Conservation (phyloP, 495 filamentous ascomycete species). For the Penicillium manginii region DNA sequence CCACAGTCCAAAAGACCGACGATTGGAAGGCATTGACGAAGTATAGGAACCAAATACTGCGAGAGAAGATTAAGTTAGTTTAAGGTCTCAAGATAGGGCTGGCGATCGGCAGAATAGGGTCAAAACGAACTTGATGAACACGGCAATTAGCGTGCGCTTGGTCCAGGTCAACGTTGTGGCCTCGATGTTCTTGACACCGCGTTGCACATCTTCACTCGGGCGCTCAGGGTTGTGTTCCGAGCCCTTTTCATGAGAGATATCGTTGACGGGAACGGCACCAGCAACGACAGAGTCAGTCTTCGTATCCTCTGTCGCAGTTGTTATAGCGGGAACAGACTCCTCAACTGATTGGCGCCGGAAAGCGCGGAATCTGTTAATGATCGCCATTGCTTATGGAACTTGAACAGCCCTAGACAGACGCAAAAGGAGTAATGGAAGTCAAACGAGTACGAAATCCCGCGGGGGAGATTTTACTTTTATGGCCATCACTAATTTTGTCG, state of each 20-base stretch:
- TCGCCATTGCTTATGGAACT: conserved; percentile 4
- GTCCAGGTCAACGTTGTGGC: conserved; percentile 50
- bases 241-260: neutral
- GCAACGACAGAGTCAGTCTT: conserved; percentile 14
- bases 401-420: neutral
- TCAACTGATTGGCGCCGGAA: conserved; percentile 18
- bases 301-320: neutral
- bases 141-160: conserved; percentile 37
- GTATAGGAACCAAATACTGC: conserved; percentile 52
- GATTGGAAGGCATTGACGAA: conserved; percentile 51
- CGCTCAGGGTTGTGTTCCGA: neutral
- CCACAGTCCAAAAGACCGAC: conserved; percentile 32
- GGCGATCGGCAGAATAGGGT: neutral
- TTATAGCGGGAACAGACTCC: conserved; percentile 10
- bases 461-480: neutral
- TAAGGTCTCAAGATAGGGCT: neutral
- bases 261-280: neutral
- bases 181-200: conserved; percentile 49
- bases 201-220: conserved; percentile 32
- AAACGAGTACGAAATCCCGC: neutral
- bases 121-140: conserved; percentile 42
- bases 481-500: neutral
- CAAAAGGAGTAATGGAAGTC: conserved; percentile 5
- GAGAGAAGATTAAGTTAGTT: neutral
- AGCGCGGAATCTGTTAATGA: conserved; percentile 13